phyloP scores from a whole-genome alignment of 331 rosid species.

The Malus hybrid region DNA sequence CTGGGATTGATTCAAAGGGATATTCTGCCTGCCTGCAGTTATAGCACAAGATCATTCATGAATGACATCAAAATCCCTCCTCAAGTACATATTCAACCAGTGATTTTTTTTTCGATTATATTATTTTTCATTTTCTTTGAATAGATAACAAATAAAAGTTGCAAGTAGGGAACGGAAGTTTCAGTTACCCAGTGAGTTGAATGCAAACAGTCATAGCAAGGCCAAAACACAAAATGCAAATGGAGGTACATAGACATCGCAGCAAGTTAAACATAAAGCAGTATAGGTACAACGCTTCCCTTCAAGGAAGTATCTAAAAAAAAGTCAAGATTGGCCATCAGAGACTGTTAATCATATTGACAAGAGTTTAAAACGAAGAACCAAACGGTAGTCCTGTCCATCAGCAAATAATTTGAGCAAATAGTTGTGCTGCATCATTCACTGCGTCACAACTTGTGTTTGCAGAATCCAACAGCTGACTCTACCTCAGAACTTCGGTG shows the following conservation, averaged over 20 bases:
- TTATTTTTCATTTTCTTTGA: not conserved
- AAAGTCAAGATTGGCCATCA: not conserved
- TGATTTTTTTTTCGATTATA: not conserved
- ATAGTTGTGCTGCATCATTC: not conserved
- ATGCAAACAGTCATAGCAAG: not conserved
- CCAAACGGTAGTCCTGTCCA: not conserved
- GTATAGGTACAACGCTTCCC: not conserved
- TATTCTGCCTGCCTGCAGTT: conserved; percentile 39
- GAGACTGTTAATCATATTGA: not conserved
- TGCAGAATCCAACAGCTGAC: not conserved
- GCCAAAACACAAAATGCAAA: not conserved
- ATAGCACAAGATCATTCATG: conserved; percentile 15
- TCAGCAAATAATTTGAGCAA: not conserved
- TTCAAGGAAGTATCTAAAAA: not conserved
- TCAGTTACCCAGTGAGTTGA: not conserved
- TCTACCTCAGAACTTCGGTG: not conserved
- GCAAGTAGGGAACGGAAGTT: not conserved
- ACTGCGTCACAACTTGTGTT: not conserved
- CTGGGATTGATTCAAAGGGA: conserved; percentile 34
- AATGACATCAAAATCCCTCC: not conserved
- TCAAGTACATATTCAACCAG: not conserved
- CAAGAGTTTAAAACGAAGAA: not conserved
- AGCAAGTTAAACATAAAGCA: not conserved
- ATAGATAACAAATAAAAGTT: not conserved
- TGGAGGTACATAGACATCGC: not conserved